Percentiles rank a stretch among this genome's conserved stretches.
Conservation (phyloP, 2,329 filamentous ascomycete species). For the Chalaropsis ovoidea region DNA sequence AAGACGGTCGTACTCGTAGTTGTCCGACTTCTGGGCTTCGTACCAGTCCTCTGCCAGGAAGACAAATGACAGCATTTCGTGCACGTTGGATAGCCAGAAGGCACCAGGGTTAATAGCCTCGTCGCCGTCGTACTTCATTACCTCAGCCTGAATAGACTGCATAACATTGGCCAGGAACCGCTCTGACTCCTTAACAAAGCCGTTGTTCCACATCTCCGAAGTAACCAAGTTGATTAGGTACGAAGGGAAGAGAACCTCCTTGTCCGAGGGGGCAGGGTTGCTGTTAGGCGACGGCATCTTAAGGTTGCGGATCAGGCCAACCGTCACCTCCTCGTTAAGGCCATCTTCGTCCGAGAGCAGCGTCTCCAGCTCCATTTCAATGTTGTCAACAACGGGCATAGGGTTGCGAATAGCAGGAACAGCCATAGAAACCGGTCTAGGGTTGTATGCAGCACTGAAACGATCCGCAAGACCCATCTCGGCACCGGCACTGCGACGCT, state of each 20-base stretch:
- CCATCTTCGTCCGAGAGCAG: slow-evolving; percentile 91
- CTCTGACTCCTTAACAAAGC: slow-evolving; percentile 98
- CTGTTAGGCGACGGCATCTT: slow-evolving; percentile 87
- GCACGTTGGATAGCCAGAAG: slow-evolving; percentile 98
- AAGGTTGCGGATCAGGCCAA: slow-evolving; percentile 90
- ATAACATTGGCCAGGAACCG: slow-evolving; percentile 98
- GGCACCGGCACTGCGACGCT: slow-evolving; percentile 81
- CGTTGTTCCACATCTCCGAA: slow-evolving; percentile 99
- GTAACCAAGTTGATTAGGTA: slow-evolving; percentile 99
- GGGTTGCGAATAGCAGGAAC: slow-evolving; percentile 48
- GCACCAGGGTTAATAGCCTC: slow-evolving; percentile 94
- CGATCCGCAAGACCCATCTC: slow-evolving; percentile 79
- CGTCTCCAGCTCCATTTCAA: slow-evolving; percentile 89
- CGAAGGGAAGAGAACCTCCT: slow-evolving; percentile 95
- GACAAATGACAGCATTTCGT: slow-evolving; percentile 99
- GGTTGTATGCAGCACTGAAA: slow-evolving; percentile 87
- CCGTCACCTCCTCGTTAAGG: slow-evolving; percentile 91
- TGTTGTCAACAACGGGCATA: slow-evolving; percentile 65
- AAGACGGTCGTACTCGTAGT: slow-evolving; percentile 95
- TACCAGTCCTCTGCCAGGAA: slow-evolving; percentile 99
- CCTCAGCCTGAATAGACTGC: slow-evolving; percentile 98
- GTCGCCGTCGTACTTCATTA: slow-evolving; percentile 97
- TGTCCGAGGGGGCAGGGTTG: slow-evolving; percentile 85
- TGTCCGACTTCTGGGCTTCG: slow-evolving; percentile 97
- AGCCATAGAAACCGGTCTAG: slow-evolving; percentile 92